A percentile compares a stretch with the other conserved stretches of the same genome.
phyloP scores from a whole-genome alignment of 1,284 basidiomycete species.

The Cutaneotrichosporon sp. region DNA sequence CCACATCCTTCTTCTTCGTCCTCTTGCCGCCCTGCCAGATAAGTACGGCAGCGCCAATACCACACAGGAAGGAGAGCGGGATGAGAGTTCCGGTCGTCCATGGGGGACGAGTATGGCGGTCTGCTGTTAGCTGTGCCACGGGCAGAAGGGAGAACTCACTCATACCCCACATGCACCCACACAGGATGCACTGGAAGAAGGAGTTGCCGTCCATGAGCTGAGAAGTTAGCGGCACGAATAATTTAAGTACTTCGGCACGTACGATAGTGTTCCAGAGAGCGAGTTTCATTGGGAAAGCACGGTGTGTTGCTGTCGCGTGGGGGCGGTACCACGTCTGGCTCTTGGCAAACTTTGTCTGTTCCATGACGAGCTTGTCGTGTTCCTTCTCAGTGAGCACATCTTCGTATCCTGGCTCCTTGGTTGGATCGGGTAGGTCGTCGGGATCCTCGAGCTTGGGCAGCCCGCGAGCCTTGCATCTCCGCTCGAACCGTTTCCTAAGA shows the following conservation, averaged over 20 bases:
- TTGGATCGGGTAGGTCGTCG: slow-evolving; percentile 72
- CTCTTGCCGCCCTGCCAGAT: slow-evolving; percentile 71
- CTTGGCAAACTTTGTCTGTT: slow-evolving; percentile 46
- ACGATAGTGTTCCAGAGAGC: slow-evolving; percentile 47
- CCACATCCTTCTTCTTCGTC: slow-evolving; percentile 70
- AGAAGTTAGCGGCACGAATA: background rate
- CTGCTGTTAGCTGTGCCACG: slow-evolving; percentile 10
- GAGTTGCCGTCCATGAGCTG: slow-evolving; percentile 71
- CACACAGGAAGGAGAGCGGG: slow-evolving; percentile 69
- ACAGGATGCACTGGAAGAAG: slow-evolving; percentile 69
- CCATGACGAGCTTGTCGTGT: slow-evolving; percentile 62
- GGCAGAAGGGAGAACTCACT: slow-evolving; percentile 30
- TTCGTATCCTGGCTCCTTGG: slow-evolving; percentile 66
- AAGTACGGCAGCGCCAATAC: slow-evolving; percentile 69
- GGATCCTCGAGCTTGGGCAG: slow-evolving; percentile 64
- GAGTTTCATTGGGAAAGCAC: slow-evolving; percentile 72
- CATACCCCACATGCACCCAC: slow-evolving; percentile 77
- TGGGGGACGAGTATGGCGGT: slow-evolving; percentile 49
- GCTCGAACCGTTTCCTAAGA: slow-evolving; percentile 59
- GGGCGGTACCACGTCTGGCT: slow-evolving; percentile 74
- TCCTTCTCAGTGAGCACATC: slow-evolving; percentile 62
- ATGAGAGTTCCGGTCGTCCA: slow-evolving; percentile 64
- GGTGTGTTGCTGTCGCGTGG: slow-evolving; percentile 78
- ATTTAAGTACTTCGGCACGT: slow-evolving; percentile 7
- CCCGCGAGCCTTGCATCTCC: slow-evolving; percentile 57